Evolutionary conservation across 805 yeast genomes (phyloP).

Genomic region (Scheffersomyces stipitis): DNA sequence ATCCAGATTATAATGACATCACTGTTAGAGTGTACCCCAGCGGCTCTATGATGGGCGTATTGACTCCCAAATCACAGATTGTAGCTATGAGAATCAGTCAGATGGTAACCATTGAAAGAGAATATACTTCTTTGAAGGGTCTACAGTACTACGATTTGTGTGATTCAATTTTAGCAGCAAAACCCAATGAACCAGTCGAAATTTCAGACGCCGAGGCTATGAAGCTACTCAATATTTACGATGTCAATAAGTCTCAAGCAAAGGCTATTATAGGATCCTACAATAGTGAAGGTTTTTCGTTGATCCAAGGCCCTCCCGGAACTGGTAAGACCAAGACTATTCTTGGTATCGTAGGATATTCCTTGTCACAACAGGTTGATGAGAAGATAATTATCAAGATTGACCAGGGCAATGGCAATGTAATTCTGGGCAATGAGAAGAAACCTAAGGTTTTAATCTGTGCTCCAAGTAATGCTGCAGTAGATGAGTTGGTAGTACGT

Average conservation of each 20-base stretch:
- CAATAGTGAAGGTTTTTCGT: constrained; percentile 69
- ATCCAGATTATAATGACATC: constrained; percentile 68
- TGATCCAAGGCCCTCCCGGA: constrained; percentile 94
- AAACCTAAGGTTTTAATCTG: constrained; percentile 71
- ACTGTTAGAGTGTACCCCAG: constrained; percentile 66
- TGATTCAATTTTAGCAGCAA: constrained; percentile 64
- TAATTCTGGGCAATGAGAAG: constrained; percentile 6
- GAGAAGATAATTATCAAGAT: constrained; percentile 20
- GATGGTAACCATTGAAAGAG: constrained; percentile 92
- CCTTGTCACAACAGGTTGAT: constrained; percentile 41
- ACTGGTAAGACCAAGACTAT: constrained; percentile 98
- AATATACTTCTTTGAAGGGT: constrained; percentile 79
- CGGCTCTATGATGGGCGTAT: constrained; percentile 49
- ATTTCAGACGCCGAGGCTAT: constrained; percentile 39
- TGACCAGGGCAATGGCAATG: constrained; percentile 15
- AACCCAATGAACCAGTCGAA: constrained; percentile 47
- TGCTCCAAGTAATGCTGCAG: constrained; percentile 99
- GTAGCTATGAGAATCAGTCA: constrained; percentile 76
- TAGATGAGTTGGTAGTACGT: constrained; percentile 88
- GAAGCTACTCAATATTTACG: constrained; percentile 47
- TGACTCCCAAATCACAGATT: constrained; percentile 64
- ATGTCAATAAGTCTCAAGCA: constrained; percentile 88
- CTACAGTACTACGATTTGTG: constrained; percentile 77
- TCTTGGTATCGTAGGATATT: constrained; percentile 83
- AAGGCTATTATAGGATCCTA: constrained; percentile 78